Evolutionary conservation across 805 yeast species (phyloP), one percentile per base, ranked within the genome.

Genomic region (Candida gorgasii): DNA sequence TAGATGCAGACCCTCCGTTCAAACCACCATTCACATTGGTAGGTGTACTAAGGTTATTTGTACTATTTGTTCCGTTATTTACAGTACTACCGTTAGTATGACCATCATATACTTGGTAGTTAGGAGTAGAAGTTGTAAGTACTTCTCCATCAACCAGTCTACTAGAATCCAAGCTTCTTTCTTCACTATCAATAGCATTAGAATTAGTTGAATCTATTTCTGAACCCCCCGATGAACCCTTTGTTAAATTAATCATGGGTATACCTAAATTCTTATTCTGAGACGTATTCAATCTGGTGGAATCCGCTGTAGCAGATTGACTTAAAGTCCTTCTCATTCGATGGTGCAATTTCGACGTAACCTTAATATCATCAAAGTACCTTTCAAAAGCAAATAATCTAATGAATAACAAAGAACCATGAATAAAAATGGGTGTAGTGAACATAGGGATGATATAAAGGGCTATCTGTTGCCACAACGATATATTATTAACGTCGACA

Each of bases 301-400:
- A 34, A 13, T 34, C 44, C 3, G 12, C 19, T 3, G 44, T 40
- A 17, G 12, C 36, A 49, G 58, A 14, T 44, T 84, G 83, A 1
- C 93, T 85, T 7, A 84, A 82, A 0, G 89, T 80, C 46, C 96
- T 73, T 54, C 99, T 79, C 85, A 89, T 81, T 56, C 80, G 79
- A 61, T 82, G 85, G 59, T 90, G 86, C 45, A 79, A 59, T 55
- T 85, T 86, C n/a, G 97, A 87, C 40, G 76, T 75, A 45, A 73
- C 79, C 47, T 84, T 84, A 59, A 93, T 90, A 51, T 84, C 80
- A 58, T 88, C 92, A 62, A 93, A 89, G 52, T 84, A 77, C 50
- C 88, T 78, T 59, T 89, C 96, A 63, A 87, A 93, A 88, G 96
- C 86, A 59, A 86, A 87, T 35, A 93, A 68, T 39, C 99, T 75